Evolutionary conservation across 768 basidiomycete genomes (phyloP), one percentile per base, ranked within the genome.

Genomic region (Galerina sulciceps): DNA sequence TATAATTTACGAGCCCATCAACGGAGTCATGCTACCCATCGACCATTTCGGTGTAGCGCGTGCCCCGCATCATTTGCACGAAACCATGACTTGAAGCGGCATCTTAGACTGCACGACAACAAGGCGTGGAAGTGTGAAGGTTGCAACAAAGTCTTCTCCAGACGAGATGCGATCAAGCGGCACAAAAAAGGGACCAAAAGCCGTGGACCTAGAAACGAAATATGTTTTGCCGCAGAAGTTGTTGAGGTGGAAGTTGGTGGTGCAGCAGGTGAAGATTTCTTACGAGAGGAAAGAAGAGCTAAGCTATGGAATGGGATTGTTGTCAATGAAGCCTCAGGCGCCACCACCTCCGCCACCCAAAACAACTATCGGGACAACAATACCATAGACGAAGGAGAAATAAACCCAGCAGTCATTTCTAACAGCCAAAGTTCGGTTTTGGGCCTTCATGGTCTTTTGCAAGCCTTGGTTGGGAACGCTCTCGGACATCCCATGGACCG

Each of bases 31-130:
- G 78, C 87, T 3, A 69, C 77, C 0, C 83, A 88, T 62, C 84
- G 89, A 9, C 89, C 90, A 0, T 88, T 81, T 70, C 81, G 83
- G 14, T 91, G 91, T 63, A 73, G 68, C 1, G 69, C 73, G 3
- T 93, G 91, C 58, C 86, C 90, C 6, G 89, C 89, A 4, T 88
- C 88, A 14, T 93, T 93, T 71, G 85, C 86, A 3, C 83, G 91
- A 47, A 90, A 88, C 60, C 90, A 92, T 62, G 91, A 92, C 69
- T 78, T 91, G 46, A 91, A 90, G 73, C 83, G 91, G n/a, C 91
- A 93, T 70, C 68, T 82, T 48, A 85, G 84, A 65, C 74, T 89
- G 38, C 91, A 93, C 69, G 88, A 87, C 58, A 84, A 81, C 63
- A 88, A 82, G 61, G 88, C 87, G 22, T 93, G 84, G 84, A 83